Percentiles rank a stretch among this genome's conserved stretches.
Evolutionary conservation across 1,284 basidiomycete species (phyloP).

Genomic region (Moesziomyces parantarcticus): DNA sequence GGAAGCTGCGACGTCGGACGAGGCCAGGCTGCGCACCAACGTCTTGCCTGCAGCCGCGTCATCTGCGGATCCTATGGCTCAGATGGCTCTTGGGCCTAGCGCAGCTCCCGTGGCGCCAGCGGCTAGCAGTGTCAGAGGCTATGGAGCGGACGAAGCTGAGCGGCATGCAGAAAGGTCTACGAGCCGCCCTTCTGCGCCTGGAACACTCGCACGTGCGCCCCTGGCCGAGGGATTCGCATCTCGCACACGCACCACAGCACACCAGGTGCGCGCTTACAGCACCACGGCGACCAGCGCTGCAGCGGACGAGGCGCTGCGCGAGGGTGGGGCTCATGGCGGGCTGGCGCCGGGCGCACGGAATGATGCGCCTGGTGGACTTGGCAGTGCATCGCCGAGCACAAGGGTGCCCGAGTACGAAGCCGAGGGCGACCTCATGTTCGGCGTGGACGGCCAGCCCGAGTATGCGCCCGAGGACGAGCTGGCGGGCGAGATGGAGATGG

Average conservation of each 20-base stretch:
- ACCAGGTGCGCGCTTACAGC: conserved; percentile 25
- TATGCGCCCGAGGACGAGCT: conserved; percentile 49
- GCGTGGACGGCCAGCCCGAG: conserved; percentile 25
- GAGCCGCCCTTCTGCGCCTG: conserved; percentile 14
- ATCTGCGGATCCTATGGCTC: neutral
- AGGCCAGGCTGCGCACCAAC: neutral
- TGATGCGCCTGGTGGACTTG: too few relatives aligned
- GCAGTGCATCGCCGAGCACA: too few relatives aligned
- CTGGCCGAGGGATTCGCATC: conserved; percentile 5
- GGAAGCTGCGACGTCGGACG: conserved; percentile 5
- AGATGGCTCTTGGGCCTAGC: conserved; percentile 9
- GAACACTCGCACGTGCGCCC: conserved; percentile 5
- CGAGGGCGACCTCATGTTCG: conserved; percentile 46
- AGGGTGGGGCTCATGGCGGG: neutral
- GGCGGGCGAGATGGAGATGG: conserved; percentile 51
- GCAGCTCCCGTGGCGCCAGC: conserved; percentile 15
- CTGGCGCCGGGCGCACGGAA: too few relatives aligned
- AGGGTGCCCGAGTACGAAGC: conserved; percentile 27
- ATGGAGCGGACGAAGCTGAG: neutral
- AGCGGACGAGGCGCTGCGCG: neutral
- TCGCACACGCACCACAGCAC: conserved; percentile 12
- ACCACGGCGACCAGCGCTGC: conserved; percentile 9
- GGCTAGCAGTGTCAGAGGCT: conserved; percentile 17
- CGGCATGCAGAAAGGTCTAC: neutral
- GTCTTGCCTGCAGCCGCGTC: neutral